Conservation (phyloP, 805 yeast species). For the Metschnikowia reukaufii region DNA sequence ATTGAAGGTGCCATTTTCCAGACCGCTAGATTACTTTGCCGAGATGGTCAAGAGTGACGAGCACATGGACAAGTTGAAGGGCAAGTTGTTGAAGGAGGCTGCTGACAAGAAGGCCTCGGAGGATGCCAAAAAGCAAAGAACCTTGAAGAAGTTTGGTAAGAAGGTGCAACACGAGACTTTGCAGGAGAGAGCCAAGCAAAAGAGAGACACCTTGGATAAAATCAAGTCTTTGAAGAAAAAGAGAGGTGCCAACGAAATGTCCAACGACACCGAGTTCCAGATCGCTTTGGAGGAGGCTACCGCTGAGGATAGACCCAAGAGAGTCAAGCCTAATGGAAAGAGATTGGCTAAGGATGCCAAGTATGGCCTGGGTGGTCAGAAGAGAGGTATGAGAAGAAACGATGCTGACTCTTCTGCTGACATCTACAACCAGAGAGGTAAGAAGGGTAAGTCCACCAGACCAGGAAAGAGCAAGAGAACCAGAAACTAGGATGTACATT, state of each 20-base stretch:
- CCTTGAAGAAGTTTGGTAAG: slow-evolving; percentile 94
- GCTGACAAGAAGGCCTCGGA: slow-evolving; percentile 85
- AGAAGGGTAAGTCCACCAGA: slow-evolving; percentile 29
- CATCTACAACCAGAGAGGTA: slow-evolving; percentile 30
- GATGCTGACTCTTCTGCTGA: slow-evolving; percentile 73
- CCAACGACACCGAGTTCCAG: slow-evolving; percentile 71
- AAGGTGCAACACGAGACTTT: slow-evolving; percentile 93
- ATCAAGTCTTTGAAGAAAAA: slow-evolving; percentile 89
- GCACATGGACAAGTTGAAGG: slow-evolving; percentile 93
- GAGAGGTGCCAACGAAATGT: slow-evolving; percentile 74
- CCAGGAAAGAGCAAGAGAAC: slow-evolving; percentile 45
- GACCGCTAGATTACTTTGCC: slow-evolving; percentile 96
- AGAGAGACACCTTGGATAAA: slow-evolving; percentile 85
- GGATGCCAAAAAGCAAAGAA: slow-evolving; percentile 92
- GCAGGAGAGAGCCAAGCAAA: slow-evolving; percentile 91
- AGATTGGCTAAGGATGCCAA: slow-evolving; percentile 70
- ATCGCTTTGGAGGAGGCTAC: slow-evolving; percentile 91
- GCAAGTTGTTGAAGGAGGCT: slow-evolving; percentile 75
- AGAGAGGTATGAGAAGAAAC: slow-evolving; percentile 70
- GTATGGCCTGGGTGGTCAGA: slow-evolving; percentile 78
- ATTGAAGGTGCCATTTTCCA: slow-evolving; percentile 79
- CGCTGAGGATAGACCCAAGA: slow-evolving; percentile 53
- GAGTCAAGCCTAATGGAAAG: slow-evolving; percentile 59
- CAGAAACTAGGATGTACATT: slow-evolving; percentile 12
- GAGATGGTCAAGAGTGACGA: slow-evolving; percentile 98